Percentiles rank a stretch among this genome's conserved stretches.
These are phyloP conservation scores for Rhodosporidiobolus odoratus DNA, from an alignment of 768 basidiomycete species.

Conservation along the genomic window DNA sequence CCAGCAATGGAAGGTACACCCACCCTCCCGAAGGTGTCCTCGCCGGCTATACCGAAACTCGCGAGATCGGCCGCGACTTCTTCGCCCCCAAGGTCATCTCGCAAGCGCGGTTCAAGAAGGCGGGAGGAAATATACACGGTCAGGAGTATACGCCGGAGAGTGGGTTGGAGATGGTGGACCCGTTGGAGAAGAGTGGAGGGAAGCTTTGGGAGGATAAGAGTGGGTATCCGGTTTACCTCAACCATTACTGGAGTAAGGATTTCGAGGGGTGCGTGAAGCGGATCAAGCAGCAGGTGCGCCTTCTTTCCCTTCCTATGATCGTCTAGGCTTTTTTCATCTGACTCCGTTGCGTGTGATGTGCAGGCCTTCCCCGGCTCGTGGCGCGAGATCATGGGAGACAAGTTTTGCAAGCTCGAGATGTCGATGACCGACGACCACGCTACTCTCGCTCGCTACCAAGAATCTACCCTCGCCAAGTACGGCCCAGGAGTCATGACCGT, in stretches of 20 bases:
- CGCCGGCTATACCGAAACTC: neutral
- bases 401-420: conserved; percentile 1
- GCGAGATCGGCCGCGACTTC: conserved; percentile 4
- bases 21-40: neutral
- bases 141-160: neutral
- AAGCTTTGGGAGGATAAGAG: neutral
- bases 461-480: neutral
- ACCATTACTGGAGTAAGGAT: neutral
- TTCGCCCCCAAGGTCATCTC: neutral
- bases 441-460: neutral
- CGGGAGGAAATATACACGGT: neutral
- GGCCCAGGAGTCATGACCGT: neutral
- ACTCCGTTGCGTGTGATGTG: no score
- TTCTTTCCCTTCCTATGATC: neutral
- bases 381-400: conserved; percentile 1
- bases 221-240: neutral
- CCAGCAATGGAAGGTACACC: neutral
- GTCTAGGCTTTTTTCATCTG: neutral
- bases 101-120: neutral
- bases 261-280: conserved; percentile 1
- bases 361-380: conserved; percentile 10
- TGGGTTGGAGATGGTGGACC: neutral
- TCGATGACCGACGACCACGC: neutral
- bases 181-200: neutral
- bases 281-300: neutral